These are phyloP conservation scores for Fusarium tuaranense DNA, from an alignment of 2,329 filamentous ascomycete genomes.

Conservation along the genomic window DNA sequence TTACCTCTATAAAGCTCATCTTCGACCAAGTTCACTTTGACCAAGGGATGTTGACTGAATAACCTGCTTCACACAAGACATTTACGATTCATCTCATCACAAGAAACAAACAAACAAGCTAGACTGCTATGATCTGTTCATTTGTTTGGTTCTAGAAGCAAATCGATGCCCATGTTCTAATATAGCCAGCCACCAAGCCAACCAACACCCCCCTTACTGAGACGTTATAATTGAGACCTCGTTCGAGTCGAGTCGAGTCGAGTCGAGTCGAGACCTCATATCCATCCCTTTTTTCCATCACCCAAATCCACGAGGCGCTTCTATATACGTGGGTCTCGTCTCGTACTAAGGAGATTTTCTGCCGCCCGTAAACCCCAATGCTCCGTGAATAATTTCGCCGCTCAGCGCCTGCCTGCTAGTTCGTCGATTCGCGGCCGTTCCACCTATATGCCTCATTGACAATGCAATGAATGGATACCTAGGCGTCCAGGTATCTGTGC, in stretches of 20 bases:
- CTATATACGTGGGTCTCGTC: slow-evolving; percentile 34
- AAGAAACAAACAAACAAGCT: not conserved
- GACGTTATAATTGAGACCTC: not conserved
- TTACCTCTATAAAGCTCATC: too few species aligned
- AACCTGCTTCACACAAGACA: not conserved
- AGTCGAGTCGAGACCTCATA: not conserved
- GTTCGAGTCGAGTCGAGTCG: not conserved
- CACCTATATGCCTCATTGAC: slow-evolving; percentile 14
- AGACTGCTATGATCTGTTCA: not conserved
- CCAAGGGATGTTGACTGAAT: not conserved
- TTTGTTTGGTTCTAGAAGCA: slow-evolving; percentile 5
- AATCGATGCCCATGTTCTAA: slow-evolving; percentile 1
- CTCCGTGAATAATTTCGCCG: slow-evolving; percentile 33
- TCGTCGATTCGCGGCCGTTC: slow-evolving; percentile 34
- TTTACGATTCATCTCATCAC: not conserved
- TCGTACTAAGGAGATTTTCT: slow-evolving; percentile 29
- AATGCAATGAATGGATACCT: not conserved
- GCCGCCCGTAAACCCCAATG: slow-evolving; percentile 32
- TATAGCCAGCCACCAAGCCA: not conserved
- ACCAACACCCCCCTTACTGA: not conserved
- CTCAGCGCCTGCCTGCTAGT: slow-evolving; percentile 31
- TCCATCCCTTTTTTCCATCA: slow-evolving; percentile 1
- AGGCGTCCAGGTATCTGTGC: slow-evolving; percentile 8
- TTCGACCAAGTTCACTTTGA: not conserved
- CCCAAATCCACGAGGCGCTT: slow-evolving; percentile 13